Percentiles rank a stretch among this genome's conserved stretches.
Evolutionary conservation across 768 basidiomycete species (phyloP).

Genomic region (Agaricus subrufescens): DNA sequence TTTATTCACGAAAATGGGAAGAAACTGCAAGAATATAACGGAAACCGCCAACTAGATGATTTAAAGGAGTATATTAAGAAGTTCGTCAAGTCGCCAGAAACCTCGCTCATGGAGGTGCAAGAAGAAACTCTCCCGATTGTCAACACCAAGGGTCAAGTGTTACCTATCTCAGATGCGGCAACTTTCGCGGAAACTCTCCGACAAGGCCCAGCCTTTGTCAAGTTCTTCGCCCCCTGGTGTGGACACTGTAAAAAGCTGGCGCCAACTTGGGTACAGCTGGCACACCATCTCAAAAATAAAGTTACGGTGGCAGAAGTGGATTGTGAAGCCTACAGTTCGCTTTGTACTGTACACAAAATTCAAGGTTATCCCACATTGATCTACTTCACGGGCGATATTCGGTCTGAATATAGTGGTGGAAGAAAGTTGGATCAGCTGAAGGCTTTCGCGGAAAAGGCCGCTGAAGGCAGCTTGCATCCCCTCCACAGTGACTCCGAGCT

Average conservation of each 20-base stretch:
- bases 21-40: conserved; percentile 51
- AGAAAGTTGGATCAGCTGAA: conserved; percentile 68
- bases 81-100: conserved; percentile 23
- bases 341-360: conserved; percentile 68
- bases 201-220: conserved; percentile 43
- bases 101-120: background rate
- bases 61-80: conserved; percentile 53
- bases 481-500: conserved; percentile 23
- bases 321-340: conserved; percentile 67
- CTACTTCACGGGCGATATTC: conserved; percentile 55
- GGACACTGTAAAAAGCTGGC: conserved; percentile 96
- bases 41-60: conserved; percentile 46
- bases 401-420: conserved; percentile 72
- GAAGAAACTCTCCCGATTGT: conserved; percentile 18
- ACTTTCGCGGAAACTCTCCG: conserved; percentile 35
- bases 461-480: conserved; percentile 51
- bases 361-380: conserved; percentile 81
- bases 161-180: conserved; percentile 24
- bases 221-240: conserved; percentile 95
- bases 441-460: conserved; percentile 72
- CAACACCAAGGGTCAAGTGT: conserved; percentile 34
- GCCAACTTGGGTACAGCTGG: conserved; percentile 76
- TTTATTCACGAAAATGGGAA: conserved; percentile 68
- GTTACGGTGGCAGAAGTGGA: conserved; percentile 84
- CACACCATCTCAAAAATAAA: conserved; percentile 59